phyloP scores from a whole-genome alignment of 495 filamentous ascomycete genomes.

The Aspergillus incahuasiensis region DNA sequence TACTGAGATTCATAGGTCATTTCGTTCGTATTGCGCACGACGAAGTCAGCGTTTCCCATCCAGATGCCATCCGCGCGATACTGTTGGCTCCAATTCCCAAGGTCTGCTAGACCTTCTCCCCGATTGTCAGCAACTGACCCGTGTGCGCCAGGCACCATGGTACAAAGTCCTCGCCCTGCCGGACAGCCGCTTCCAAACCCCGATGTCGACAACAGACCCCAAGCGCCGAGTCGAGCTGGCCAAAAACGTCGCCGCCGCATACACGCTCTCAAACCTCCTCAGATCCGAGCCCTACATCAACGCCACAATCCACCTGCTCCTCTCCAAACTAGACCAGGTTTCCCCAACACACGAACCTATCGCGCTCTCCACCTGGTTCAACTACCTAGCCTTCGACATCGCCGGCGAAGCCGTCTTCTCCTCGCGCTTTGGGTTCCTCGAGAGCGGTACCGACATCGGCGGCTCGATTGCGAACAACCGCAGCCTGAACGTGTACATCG shows the following conservation, averaged over 20 bases:
- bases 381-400: constrained; percentile 44
- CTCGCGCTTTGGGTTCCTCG: constrained; percentile 38
- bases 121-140: background rate
- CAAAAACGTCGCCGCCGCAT: constrained; percentile 33
- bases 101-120: constrained; percentile 7
- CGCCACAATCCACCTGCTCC: constrained; percentile 25
- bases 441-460: constrained; percentile 35
- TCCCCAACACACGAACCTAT: constrained; percentile 19
- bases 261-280: constrained; percentile 36
- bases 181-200: constrained; percentile 39
- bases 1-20: constrained; percentile 18
- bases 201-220: constrained; percentile 38
- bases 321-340: constrained; percentile 24
- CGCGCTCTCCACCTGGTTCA: constrained; percentile 42
- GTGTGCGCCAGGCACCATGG: constrained; percentile 24
- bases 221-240: constrained; percentile 26
- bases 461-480: constrained; percentile 38
- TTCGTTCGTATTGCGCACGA: constrained; percentile 46
- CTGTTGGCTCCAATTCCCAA: constrained; percentile 24
- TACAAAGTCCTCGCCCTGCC: constrained; percentile 28
- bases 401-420: constrained; percentile 41
- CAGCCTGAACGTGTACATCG: constrained; percentile 28
- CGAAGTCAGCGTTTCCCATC: constrained; percentile 46
- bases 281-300: constrained; percentile 37
- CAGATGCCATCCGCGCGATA: constrained; percentile 35